Base-by-base conservation (phyloP, 2,329 filamentous ascomycete species). In the Chalaropsis thielavioides region DNA sequence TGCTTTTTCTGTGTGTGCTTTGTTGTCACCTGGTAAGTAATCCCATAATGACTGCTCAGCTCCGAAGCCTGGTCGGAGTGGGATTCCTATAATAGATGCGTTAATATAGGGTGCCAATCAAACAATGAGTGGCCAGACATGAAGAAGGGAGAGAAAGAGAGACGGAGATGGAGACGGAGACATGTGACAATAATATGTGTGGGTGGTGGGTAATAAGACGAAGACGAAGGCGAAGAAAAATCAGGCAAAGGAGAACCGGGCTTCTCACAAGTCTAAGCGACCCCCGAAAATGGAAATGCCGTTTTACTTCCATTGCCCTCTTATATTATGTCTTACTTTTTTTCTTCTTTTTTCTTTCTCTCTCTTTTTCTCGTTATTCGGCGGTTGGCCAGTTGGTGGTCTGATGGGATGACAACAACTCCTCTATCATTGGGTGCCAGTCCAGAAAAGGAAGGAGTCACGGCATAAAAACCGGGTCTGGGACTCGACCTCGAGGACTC, bases 41-140 rank as follows among this genome's bases (percentile, higher is more conserved):
- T 31, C 51, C 51, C 51, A 13, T 58, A 24, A 58, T 35, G 51
- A 58, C 51, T 58, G 51, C 51, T 58, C 51, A 58, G 51, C 51
- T 58, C 51, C 51, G 24, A 35, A 58, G 51, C 51, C 51, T 35
- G 15, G 51, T 58, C 51, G 24, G 17, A 22, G 24, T 58, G 51
- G 31, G 38, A 31, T 58, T 31, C 51, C 51, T 58, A 58, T 58
- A 58, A 58, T 8, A 58, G 51, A 19, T 7, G 17, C 13, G 17
- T 35, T 56, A 31, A 56, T 58, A 58, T 35, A 58, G 13, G 51
- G 17, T 58, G 27, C 27, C 51, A 58, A 58, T 58, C 51, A 58
- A n/a, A 58, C 27, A n/a, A n/a, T 35, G 51, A 35, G 15, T 19
- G 15, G 43, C 15, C 15, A 46, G n/a, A 19, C n/a, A n/a, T 8